phyloP scores from a whole-genome alignment of 306 rosid species.

The Quercus cerris region DNA sequence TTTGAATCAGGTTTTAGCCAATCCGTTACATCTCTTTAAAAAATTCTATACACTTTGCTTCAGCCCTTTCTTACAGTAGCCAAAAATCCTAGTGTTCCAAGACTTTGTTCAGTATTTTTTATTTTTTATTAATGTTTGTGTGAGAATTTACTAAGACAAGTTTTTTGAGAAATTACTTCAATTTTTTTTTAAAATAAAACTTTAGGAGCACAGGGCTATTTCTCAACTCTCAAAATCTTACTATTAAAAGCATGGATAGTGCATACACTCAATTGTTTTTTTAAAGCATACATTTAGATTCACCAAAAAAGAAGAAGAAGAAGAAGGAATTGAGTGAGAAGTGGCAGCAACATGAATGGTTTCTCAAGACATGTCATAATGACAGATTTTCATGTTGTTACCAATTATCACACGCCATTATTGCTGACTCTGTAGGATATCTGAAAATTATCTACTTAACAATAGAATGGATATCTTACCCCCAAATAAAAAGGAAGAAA shows the following conservation, averaged over 20 bases:
- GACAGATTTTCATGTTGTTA: neutral
- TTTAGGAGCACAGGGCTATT: too few species aligned
- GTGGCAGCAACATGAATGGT: neutral
- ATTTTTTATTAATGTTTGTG: too few species aligned
- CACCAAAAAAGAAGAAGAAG: too few species aligned
- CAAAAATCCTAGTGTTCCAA: slow-evolving; percentile 55
- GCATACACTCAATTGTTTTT: too few species aligned
- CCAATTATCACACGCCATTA: neutral
- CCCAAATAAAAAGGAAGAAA: too few species aligned
- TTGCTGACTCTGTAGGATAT: neutral
- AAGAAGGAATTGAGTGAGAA: neutral
- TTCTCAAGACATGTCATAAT: neutral
- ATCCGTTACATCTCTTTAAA: slow-evolving; percentile 50
- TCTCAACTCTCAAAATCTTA: too few species aligned
- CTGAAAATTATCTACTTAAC: neutral
- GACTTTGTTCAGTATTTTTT: slow-evolving; percentile 24
- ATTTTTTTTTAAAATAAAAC: too few species aligned
- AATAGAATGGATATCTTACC: too few species aligned
- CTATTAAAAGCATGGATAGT: too few species aligned
- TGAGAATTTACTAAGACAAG: too few species aligned
- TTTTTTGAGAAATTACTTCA: too few species aligned
- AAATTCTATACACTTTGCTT: slow-evolving; percentile 38
- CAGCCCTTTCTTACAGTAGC: slow-evolving; percentile 45
- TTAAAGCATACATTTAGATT: too few species aligned
- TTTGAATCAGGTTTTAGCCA: slow-evolving; percentile 43